A percentile compares a stretch with the other conserved stretches of the same genome.
Conservation (phyloP, 225 moss, liverwort and hornwort species). For the Physcomitrium patens region DNA sequence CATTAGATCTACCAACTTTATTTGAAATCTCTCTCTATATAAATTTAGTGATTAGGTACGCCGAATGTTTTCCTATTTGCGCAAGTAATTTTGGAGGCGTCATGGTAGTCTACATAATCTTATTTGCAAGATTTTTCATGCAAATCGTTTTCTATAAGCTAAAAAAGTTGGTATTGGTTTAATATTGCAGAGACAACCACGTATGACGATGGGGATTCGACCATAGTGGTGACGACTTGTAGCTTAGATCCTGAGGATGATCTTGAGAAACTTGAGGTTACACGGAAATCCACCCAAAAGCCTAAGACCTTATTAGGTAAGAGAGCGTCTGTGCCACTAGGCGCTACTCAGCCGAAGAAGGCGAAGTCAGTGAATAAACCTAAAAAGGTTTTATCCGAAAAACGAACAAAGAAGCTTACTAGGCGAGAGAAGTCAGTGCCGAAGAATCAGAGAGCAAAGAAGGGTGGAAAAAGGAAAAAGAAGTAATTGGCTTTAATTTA, state of each 20-base stretch:
- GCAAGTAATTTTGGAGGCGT: neutral
- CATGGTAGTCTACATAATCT: constrained; percentile 2
- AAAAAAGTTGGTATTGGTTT: constrained; percentile 1
- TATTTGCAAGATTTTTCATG: neutral
- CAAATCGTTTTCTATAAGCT: constrained; percentile 17
- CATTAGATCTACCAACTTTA: neutral
- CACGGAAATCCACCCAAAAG: constrained; percentile 11
- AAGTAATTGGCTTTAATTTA: neutral
- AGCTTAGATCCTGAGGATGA: constrained; percentile 57
- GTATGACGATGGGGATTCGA: constrained; percentile 76
- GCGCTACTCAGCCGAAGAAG: constrained; percentile 73
- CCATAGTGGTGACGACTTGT: constrained; percentile 72
- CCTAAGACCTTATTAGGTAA: constrained; percentile 43
- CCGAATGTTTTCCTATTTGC: neutral
- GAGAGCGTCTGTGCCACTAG: constrained; percentile 45
- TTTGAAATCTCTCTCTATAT: neutral
- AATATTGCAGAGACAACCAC: constrained; percentile 59
- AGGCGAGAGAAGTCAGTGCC: constrained; percentile 86
- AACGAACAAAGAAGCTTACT: constrained; percentile 74
- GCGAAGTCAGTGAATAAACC: constrained; percentile 82
- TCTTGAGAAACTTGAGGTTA: constrained; percentile 32
- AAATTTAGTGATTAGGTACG: neutral
- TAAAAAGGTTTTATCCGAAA: constrained; percentile 76
- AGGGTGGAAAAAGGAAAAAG: constrained; percentile 60
- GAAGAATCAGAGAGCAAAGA: constrained; percentile 73